These are phyloP conservation scores for Rubia peregrina DNA, from an alignment of 305 asterid genomes.

Conservation along the genomic window DNA sequence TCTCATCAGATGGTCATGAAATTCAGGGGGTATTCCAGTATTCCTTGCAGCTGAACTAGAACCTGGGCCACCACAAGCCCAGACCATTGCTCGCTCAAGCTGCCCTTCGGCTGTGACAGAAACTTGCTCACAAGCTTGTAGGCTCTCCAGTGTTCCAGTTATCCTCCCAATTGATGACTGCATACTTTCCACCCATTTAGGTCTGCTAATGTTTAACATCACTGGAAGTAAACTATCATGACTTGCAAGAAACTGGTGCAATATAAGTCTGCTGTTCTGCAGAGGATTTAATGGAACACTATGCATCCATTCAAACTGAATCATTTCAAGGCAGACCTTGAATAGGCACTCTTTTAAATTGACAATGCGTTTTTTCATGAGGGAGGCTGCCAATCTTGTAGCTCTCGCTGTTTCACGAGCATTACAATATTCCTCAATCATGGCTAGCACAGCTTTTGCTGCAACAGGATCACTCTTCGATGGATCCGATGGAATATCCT, in stretches of 20 bases:
- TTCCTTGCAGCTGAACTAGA: constrained; percentile 56
- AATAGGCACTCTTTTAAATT: constrained; percentile 75
- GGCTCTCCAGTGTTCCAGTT: constrained; percentile 71
- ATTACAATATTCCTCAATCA: constrained; percentile 91
- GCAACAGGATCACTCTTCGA: constrained; percentile 33
- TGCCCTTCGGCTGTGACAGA: constrained; percentile 88
- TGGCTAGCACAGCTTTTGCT: constrained; percentile 48
- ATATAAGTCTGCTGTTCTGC: constrained; percentile 53
- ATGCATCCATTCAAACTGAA: constrained; percentile 94
- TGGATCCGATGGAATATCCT: constrained; percentile 38
- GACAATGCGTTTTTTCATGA: constrained; percentile 73
- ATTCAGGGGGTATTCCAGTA: constrained; percentile 85
- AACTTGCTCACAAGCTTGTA: constrained; percentile 77
- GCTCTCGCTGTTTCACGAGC: constrained; percentile 90
- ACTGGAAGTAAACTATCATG: constrained; percentile 58
- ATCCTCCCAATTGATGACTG: constrained; percentile 66
- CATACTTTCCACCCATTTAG: constrained; percentile 62
- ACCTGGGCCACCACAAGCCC: constrained; percentile 98
- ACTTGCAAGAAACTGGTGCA: constrained; percentile 50
- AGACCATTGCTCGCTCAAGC: constrained; percentile 99
- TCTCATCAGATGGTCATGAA: constrained; percentile 73
- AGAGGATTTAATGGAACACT: constrained; percentile 52
- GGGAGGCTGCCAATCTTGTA: constrained; percentile 73
- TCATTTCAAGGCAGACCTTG: constrained; percentile 72
- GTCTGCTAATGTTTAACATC: constrained; percentile 65